phyloP scores from a whole-genome alignment of 192 early-diverging fungal species.

The Coemansia sp. region DNA sequence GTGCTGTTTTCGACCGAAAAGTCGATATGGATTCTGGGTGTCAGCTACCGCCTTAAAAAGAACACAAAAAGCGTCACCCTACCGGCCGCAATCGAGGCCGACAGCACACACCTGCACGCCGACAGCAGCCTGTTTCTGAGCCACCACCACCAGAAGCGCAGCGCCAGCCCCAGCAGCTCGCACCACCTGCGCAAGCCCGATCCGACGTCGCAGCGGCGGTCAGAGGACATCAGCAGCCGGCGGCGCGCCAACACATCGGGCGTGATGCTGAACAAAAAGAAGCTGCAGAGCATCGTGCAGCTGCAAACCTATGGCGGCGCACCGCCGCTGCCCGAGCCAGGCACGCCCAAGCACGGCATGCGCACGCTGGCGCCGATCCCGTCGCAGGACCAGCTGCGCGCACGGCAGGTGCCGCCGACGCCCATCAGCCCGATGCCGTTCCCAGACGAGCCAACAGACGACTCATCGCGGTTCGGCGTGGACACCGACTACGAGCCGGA shows the following conservation, averaged over 20 bases:
- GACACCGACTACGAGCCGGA: slow-evolving; percentile 17
- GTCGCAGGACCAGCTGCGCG: slow-evolving; percentile 41
- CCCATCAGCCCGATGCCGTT: slow-evolving; percentile 49
- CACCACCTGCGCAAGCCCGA: slow-evolving; percentile 29
- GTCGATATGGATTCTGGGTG: slow-evolving; percentile 50
- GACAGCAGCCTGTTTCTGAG: slow-evolving; percentile 48
- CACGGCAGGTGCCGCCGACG: slow-evolving; percentile 5
- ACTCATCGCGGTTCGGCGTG: slow-evolving; percentile 11
- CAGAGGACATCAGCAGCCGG: slow-evolving; percentile 39
- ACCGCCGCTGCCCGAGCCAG: slow-evolving; percentile 29
- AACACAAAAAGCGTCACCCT: slow-evolving; percentile 44
- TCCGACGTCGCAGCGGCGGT: slow-evolving; percentile 27
- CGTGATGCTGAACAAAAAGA: slow-evolving; percentile 50
- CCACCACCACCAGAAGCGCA: slow-evolving; percentile 51
- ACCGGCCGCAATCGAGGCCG: slow-evolving; percentile 36
- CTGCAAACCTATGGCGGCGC: slow-evolving; percentile 35
- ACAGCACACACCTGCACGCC: slow-evolving; percentile 39
- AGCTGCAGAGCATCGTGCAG: slow-evolving; percentile 47
- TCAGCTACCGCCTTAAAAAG: slow-evolving; percentile 45
- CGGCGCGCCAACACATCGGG: slow-evolving; percentile 50
- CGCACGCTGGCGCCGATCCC: slow-evolving; percentile 45
- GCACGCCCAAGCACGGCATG: slow-evolving; percentile 17
- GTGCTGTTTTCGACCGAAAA: slow-evolving; percentile 44
- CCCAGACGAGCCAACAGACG: slow-evolving; percentile 31
- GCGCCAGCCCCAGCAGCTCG: slow-evolving; percentile 30